Base-by-base conservation (phyloP, 257 asterid species). In the Primulina huaijiensis region DNA sequence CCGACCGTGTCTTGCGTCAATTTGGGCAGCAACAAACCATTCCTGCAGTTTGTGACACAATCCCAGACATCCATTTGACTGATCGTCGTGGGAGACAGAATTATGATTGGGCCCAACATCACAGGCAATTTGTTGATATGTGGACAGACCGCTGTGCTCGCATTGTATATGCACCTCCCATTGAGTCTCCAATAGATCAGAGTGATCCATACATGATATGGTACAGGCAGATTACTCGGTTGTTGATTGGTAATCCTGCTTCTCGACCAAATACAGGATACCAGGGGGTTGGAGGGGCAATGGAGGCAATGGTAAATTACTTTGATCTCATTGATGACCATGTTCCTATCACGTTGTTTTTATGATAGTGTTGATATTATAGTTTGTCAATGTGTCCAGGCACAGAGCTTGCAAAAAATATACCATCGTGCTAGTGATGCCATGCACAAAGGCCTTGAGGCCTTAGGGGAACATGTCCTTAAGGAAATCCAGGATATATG, bases 41-140 rank as follows among this genome's bases (percentile, higher is more conserved):
- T 71, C 97, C 88, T 31, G 70, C 78, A 12, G 27, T 72, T 69
- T 90, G 96, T 72, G 92, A 85, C 78, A 86, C 92, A 21, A 83
- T 88, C 25, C 87, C 87, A 0, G 92, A 88, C 68, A 86, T 88
- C 55, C 96, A 87, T 75, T 78, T 82, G 46, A 88, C 92, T 69
- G 96, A 88, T 71, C 85, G 94, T 67, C 87, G 90, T 53, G 96
- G 94, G 69, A 80, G 97, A 76, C 96, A 88, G 82, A 90, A 88
- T 64, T 86, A 87, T 16, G 90, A 90, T 75, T 90, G 96, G 97
- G 87, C 88, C 34, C 88, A 73, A n/a, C 96, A 87, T 78, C 90
- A 85, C 80, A 78, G 81, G 76, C 87, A 87, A 34, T 87, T 79
- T 65, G 86, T 88, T 43, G 88, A 86, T 75, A 80, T 86, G 89